phyloP scores from a whole-genome alignment of 768 basidiomycete genomes.

The Tylopilus sp. region DNA sequence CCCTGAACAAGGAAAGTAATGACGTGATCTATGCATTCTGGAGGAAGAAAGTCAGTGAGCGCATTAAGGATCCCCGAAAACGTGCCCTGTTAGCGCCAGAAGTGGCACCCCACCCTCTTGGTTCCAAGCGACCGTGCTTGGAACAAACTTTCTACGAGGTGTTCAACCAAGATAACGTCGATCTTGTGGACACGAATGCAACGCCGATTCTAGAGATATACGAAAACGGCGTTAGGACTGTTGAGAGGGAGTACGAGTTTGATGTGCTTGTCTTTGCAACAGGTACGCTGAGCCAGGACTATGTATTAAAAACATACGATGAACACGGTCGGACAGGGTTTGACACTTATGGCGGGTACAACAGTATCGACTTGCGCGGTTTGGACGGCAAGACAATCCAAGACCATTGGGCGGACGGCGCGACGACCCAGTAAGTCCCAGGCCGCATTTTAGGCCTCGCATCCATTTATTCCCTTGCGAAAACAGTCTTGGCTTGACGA shows the following conservation, averaged over 20 bases:
- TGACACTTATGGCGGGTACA: background rate
- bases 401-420: background rate
- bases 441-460: background rate
- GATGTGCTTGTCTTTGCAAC: conserved; percentile 18
- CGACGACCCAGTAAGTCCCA: background rate
- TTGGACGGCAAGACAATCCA: background rate
- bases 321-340: conserved; percentile 5
- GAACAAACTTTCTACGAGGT: conserved; percentile 13
- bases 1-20: background rate
- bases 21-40: background rate
- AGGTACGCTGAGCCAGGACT: no score
- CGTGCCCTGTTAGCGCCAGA: conserved; percentile 12
- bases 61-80: conserved; percentile 11
- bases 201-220: conserved; percentile 11
- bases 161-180: conserved; percentile 16
- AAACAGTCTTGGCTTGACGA: background rate
- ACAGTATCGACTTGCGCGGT: background rate
- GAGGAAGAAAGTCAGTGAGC: conserved; percentile 8
- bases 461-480: no score
- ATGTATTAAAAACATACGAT: no score
- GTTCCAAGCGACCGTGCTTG: background rate
- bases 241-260: conserved; percentile 4
- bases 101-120: conserved; percentile 10
- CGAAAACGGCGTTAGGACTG: conserved; percentile 7
- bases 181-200: conserved; percentile 9